Evolutionary conservation across 2,329 filamentous ascomycete species (phyloP).

Genomic region (Aspergillus aculeatinus): DNA sequence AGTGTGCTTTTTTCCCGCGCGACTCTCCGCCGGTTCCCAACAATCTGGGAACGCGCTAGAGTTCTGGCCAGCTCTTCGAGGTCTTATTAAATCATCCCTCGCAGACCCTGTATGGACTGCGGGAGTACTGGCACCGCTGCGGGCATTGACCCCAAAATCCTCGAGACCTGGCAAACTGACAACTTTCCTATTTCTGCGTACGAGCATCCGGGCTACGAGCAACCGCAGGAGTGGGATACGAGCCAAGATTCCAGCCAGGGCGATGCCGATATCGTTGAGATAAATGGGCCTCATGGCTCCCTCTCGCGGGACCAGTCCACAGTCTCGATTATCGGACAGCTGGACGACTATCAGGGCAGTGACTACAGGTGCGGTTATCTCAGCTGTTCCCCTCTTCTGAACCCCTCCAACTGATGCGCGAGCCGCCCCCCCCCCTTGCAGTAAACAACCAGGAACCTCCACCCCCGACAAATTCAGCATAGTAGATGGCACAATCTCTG

Average conservation of each 20-base stretch:
- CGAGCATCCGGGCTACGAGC: constrained; percentile 38
- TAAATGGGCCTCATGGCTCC: constrained; percentile 32
- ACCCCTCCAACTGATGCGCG: constrained; percentile 9
- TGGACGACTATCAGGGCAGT: constrained; percentile 23
- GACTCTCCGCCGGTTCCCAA: constrained; percentile 2
- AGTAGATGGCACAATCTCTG: constrained; percentile 29
- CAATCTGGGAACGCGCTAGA: constrained; percentile 7
- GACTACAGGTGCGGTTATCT: constrained; percentile 30
- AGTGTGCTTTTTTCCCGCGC: constrained; percentile 1
- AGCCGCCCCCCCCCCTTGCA: constrained; percentile 15
- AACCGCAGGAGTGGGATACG: constrained; percentile 39
- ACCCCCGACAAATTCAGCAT: constrained; percentile 35
- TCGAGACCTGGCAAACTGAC: constrained; percentile 42
- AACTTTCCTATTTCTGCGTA: constrained; percentile 37
- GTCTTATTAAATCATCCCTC: constrained; percentile 11
- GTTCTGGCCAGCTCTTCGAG: constrained; percentile 18
- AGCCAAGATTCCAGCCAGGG: constrained; percentile 41
- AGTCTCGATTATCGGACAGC: constrained; percentile 25
- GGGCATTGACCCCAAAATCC: constrained; percentile 45
- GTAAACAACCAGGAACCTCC: constrained; percentile 31
- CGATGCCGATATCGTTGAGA: constrained; percentile 36
- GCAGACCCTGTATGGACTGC: constrained; percentile 38
- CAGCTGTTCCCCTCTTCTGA: not conserved
- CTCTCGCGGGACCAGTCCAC: constrained; percentile 23
- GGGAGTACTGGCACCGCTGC: constrained; percentile 37